Evolutionary conservation across 805 yeast species (phyloP).

Genomic region (Vanderwaltozyma tropicalis): DNA sequence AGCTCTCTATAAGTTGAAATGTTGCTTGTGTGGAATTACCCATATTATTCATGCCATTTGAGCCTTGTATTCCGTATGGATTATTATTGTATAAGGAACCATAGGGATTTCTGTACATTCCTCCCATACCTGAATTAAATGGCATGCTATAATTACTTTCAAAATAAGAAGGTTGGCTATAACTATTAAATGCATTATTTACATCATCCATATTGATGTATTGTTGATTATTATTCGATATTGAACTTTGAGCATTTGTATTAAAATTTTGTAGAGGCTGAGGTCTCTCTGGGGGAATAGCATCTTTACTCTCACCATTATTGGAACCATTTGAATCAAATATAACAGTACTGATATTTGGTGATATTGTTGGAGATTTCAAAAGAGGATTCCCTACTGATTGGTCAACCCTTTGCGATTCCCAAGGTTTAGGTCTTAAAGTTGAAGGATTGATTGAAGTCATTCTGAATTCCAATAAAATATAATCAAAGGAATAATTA

Average conservation of each 20-base stretch:
- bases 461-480: background rate
- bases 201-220: background rate
- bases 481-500: too few species aligned
- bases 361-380: background rate
- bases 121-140: background rate
- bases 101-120: background rate
- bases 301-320: background rate
- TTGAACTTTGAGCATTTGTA: background rate
- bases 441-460: background rate
- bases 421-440: constrained; percentile 2
- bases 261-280: background rate
- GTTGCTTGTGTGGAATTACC: constrained; percentile 78
- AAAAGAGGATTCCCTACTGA: background rate
- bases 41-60: background rate
- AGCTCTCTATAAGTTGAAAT: constrained; percentile 81
- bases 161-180: background rate
- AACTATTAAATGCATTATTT: background rate
- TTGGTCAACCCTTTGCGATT: background rate
- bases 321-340: background rate
- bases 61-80: background rate
- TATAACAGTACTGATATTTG: background rate
- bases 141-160: background rate
- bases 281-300: background rate
- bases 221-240: background rate
- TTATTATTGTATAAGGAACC: background rate